A percentile compares a stretch with the other conserved stretches of the same genome.
phyloP scores from a whole-genome alignment of 2,329 filamentous ascomycete genomes.

The Claviceps humidiphila region DNA sequence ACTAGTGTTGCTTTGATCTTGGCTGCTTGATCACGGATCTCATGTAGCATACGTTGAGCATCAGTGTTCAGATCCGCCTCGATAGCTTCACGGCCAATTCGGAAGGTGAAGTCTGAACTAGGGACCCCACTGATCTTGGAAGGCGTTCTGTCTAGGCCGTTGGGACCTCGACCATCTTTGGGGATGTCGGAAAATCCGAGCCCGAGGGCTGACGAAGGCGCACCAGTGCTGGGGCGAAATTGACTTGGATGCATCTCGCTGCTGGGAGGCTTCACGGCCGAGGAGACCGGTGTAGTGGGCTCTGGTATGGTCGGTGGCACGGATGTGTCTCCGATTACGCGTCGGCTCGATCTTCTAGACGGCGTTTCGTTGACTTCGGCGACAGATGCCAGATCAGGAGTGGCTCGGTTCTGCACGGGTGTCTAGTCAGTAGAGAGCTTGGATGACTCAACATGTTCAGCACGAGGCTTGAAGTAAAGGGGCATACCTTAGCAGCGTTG shows the following conservation, averaged over 20 bases:
- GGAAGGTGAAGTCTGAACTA: conserved; percentile 54
- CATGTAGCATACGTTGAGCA: conserved; percentile 47
- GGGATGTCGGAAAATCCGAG: conserved; percentile 73
- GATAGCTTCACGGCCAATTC: conserved; percentile 42
- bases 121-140: conserved; percentile 41
- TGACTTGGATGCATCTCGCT: conserved; percentile 89
- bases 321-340: conserved; percentile 11
- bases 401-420: conserved; percentile 15
- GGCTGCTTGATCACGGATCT: conserved; percentile 58
- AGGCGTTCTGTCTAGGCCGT: conserved; percentile 38
- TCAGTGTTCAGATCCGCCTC: conserved; percentile 47
- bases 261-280: conserved; percentile 54
- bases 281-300: conserved; percentile 48
- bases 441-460: background rate
- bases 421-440: conserved; percentile 2
- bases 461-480: conserved; percentile 5
- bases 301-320: conserved; percentile 24
- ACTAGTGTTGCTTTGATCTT: conserved; percentile 57
- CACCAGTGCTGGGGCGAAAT: conserved; percentile 60
- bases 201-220: conserved; percentile 66
- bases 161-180: conserved; percentile 26
- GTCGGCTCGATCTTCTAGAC: conserved; percentile 14
- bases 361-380: conserved; percentile 29
- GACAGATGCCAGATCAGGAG: conserved; percentile 27
- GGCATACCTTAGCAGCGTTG: conserved; percentile 22